Evolutionary conservation across 192 early-diverging fungal genomes (phyloP), one percentile per base, ranked within the genome.

Genomic region (Helicostylum pulchrum): DNA sequence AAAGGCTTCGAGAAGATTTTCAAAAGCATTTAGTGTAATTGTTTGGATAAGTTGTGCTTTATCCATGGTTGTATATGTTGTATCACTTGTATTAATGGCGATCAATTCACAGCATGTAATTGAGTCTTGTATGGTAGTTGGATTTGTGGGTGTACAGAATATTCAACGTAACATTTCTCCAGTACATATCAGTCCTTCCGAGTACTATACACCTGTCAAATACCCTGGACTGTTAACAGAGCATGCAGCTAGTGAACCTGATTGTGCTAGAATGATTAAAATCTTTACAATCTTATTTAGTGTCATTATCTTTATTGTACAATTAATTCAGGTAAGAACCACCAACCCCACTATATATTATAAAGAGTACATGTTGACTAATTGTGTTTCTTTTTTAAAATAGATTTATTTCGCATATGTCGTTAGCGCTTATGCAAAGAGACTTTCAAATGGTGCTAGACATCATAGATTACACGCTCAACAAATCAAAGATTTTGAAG

Each of bases 301-400:
- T 39, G 57, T 65, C 11, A 46, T 70, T 19, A 44, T 65, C 1
- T 65, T 65, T 30, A 46, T 69, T 11, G 39, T 75, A 19, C 57
- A 75, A 55, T 15, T 75, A 12, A 30, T 75, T 23, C 73, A 75
- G 67, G 73, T 75, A 63, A n/a, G n/a, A n/a, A n/a, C n/a, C n/a
- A n/a, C n/a, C n/a, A n/a, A n/a, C n/a, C n/a, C n/a, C n/a, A n/a
- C n/a, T n/a, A 65, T 10, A 17, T 14, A 26, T 3, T 32, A 11
- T 54, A 0, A 62, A 8, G 52, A 17, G 21, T n/a, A 63, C 31
- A 12, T 42, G 23, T 5, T 36, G 47, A 23, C 2, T 26, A 26
- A 26, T n/a, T n/a, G n/a, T n/a, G n/a, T n/a, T n/a, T n/a, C 26
- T 26, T 2, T 26, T 26, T 26, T 26, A 26, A 26, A 26, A 26